Conservation (phyloP, 331 rosid species). For the Dryas integrifolia region DNA sequence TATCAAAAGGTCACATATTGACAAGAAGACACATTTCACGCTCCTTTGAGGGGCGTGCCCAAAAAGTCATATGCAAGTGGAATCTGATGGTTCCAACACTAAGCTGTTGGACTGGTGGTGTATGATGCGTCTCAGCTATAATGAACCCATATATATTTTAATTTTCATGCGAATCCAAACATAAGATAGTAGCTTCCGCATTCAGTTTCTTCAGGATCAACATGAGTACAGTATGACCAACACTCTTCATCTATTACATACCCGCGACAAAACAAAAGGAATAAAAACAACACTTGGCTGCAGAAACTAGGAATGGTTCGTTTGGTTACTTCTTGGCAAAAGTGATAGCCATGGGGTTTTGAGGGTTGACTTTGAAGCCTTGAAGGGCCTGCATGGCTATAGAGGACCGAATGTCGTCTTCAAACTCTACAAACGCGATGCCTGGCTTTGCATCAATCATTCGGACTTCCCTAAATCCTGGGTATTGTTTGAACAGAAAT, state of each 20-base stretch:
- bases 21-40: not conserved
- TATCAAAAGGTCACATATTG: not conserved
- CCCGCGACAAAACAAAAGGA: constrained; percentile 18
- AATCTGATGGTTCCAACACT: not conserved
- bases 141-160: not conserved
- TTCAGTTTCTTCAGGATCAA: constrained; percentile 35
- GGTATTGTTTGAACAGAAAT: constrained; percentile 87
- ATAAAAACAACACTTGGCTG: constrained; percentile 16
- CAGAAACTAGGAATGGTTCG: not conserved
- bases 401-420: constrained; percentile 86
- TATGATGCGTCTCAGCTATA: not conserved
- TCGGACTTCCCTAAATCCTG: constrained; percentile 97
- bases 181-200: constrained; percentile 26
- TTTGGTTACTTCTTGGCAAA: constrained; percentile 81
- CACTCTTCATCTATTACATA: constrained; percentile 24
- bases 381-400: constrained; percentile 96
- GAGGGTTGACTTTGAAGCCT: constrained; percentile 93
- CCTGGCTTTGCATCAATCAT: constrained; percentile 98
- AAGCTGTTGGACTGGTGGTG: not conserved
- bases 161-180: constrained; percentile 21
- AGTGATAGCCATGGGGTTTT: constrained; percentile 72
- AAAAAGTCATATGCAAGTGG: not conserved
- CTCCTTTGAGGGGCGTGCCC: not conserved
- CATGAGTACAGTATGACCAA: constrained; percentile 26
- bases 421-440: constrained; percentile 89